Base-by-base conservation (phyloP, 345 rosid species). In the Citrus glauca region DNA sequence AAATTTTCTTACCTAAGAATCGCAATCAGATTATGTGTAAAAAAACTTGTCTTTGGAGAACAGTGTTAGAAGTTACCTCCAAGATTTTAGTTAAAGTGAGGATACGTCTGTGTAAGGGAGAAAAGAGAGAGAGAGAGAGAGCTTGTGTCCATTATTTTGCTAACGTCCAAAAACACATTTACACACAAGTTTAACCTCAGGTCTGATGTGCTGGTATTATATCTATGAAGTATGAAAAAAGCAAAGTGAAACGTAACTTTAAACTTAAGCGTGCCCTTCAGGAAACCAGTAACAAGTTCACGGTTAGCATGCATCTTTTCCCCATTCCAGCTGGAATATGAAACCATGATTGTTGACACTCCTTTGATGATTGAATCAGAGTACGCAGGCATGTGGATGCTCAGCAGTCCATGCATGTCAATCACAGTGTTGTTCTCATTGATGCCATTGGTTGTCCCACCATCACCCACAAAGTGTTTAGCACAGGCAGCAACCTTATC, bases 241-340 rank as follows among this genome's bases (percentile, higher is more conserved):
- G 67, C 16, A 57, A 73, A 35, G 27, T 35, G 77, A 50, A 63
- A 61, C 75, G 63, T 50, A 77, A 95, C 98, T 92, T 88, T 92
- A 81, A 92, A 96, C 37, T 83, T 89, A 75, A 96, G 98, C 27
- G 88, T 87, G 81, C 83, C 80, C 90, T 96, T 96, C 67, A 96
- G 98, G 76, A 89, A 87, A 40, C 93, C 98, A 57, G 98, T 89
- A 71, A 95, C 79, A 13, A 93, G 82, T 20, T 92, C 83, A 55
- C 72, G 90, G 61, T 94, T 88, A 57, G 98, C 92, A 75, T 96
- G 99, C 99, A 96, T 96, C 88, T 96, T 96, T 77, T 84, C 83
- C 53, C 98, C 99, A 72, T 96, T 96, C 94, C 89, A 91, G 90
- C 99, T 96, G 27, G 99, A 91, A 87, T 94, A 96, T 20, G 99